Evolutionary conservation across 352 stramenopile genomes (phyloP).

Genomic region (Globisporangium polare): DNA sequence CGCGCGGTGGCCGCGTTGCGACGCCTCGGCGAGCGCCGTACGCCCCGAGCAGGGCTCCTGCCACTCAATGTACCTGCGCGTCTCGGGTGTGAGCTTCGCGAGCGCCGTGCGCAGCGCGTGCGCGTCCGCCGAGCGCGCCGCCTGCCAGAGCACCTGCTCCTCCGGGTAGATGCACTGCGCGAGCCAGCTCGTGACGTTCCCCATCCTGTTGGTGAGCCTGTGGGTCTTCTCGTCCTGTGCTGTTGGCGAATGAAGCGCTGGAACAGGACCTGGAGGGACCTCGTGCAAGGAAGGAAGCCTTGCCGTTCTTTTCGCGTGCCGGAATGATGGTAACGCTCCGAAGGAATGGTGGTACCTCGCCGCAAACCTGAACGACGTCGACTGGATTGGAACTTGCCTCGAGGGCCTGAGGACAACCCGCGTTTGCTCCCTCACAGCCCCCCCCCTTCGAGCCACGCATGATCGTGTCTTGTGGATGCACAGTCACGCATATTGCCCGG

Average conservation of each 20-base stretch:
- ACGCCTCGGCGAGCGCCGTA: conserved; percentile 42
- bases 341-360: not conserved
- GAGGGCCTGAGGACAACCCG: too few relatives aligned
- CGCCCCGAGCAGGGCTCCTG: conserved; percentile 42
- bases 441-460: too few relatives aligned
- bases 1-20: conserved; percentile 33
- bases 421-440: too few relatives aligned
- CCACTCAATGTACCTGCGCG: conserved; percentile 47
- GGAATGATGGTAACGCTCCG: conserved; percentile 3
- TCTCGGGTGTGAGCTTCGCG: conserved; percentile 33
- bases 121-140: conserved; percentile 36
- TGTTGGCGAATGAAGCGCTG: conserved; percentile 6
- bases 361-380: not conserved
- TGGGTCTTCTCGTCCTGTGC: not conserved
- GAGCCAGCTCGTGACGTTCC: conserved; percentile 44
- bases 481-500: too few relatives aligned
- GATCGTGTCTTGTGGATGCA: too few relatives aligned
- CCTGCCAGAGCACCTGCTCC: conserved; percentile 54
- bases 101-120: conserved; percentile 30
- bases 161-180: conserved; percentile 48
- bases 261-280: not conserved
- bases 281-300: not conserved
- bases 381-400: not conserved
- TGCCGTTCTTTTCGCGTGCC: not conserved
- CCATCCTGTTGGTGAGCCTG: conserved; percentile 23